Percentiles rank a stretch among this genome's conserved stretches.
These are phyloP conservation scores for Cryptosporidium bovis DNA, from an alignment of 169 alveolate genomes.

Conservation along the genomic window DNA sequence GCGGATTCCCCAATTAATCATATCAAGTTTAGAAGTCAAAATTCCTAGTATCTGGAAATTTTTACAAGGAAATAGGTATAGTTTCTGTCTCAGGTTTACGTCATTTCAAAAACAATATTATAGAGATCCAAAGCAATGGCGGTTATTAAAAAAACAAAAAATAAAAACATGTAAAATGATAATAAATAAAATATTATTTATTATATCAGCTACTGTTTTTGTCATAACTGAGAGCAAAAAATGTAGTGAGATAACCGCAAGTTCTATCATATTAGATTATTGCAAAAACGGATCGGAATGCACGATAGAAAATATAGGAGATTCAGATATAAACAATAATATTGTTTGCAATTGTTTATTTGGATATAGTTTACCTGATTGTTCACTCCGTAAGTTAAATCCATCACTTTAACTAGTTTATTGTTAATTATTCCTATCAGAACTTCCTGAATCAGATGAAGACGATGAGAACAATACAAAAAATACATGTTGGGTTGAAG, in stretches of 20 bases:
- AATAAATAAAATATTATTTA: too few relatives aligned
- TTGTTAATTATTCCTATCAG: background rate
- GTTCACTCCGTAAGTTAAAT: conserved; percentile 63
- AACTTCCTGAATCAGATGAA: conserved; percentile 51
- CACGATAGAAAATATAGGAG: conserved; percentile 42
- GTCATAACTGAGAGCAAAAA: conserved; percentile 1
- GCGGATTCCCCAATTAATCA: conserved; percentile 40
- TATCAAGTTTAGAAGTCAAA: background rate
- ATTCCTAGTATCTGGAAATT: too few relatives aligned
- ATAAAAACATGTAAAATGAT: too few relatives aligned
- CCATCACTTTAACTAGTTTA: background rate
- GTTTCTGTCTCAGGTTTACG: too few relatives aligned
- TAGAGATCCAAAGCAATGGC: too few relatives aligned
- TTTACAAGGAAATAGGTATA: too few relatives aligned
- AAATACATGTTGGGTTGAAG: conserved; percentile 71
- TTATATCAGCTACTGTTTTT: background rate
- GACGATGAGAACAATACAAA: conserved; percentile 34
- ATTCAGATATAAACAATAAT: conserved; percentile 25
- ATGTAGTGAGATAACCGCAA: conserved; percentile 25
- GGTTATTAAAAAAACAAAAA: too few relatives aligned
- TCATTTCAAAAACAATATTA: too few relatives aligned
- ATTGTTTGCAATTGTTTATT: conserved; percentile 21
- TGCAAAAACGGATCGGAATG: conserved; percentile 61
- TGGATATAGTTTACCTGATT: conserved; percentile 70
- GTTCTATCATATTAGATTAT: conserved; percentile 1